These are phyloP conservation scores for Pouteria campechiana DNA, from an alignment of 179 eudicot genomes.

Conservation along the genomic window DNA sequence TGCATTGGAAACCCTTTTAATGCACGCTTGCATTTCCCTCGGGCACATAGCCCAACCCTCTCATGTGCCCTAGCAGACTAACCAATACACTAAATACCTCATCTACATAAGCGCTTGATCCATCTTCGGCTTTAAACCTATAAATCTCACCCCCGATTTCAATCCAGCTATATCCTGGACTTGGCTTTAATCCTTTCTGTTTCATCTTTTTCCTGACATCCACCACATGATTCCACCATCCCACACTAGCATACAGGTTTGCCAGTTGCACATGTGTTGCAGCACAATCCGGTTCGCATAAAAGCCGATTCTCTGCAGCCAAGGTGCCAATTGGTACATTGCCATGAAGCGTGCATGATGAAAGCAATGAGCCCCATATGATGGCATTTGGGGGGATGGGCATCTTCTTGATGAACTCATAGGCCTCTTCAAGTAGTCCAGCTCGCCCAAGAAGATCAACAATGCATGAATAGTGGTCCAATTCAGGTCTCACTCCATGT, in stretches of 20 bases:
- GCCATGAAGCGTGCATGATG: conserved; percentile 41
- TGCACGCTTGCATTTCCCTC: too few species aligned
- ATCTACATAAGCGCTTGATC: conserved; percentile 12
- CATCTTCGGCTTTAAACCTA: conserved; percentile 26
- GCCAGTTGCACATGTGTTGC: conserved; percentile 47
- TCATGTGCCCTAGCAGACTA: conserved; percentile 25
- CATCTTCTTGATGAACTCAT: conserved; percentile 37
- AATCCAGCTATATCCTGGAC: conserved; percentile 45
- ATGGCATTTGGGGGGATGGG: conserved; percentile 50
- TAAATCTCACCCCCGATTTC: conserved; percentile 27
- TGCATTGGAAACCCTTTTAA: too few species aligned
- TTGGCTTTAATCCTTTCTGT: conserved; percentile 23
- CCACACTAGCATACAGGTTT: conserved; percentile 41
- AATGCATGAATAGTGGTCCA: conserved; percentile 55
- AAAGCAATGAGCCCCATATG: conserved; percentile 58
- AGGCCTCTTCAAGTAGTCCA: conserved; percentile 43
- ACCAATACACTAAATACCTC: conserved; percentile 23
- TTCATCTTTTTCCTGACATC: conserved; percentile 37
- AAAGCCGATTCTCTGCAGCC: conserved; percentile 49
- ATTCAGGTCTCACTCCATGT: conserved; percentile 30
- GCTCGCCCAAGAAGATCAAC: conserved; percentile 57
- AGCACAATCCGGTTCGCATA: conserved; percentile 36
- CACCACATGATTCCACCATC: conserved; percentile 39
- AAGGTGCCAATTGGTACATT: conserved; percentile 43
- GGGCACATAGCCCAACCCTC: conserved; percentile 3